These are phyloP conservation scores for Strobilomyces dryophilus DNA, from an alignment of 768 basidiomycete species.

Conservation along the genomic window DNA sequence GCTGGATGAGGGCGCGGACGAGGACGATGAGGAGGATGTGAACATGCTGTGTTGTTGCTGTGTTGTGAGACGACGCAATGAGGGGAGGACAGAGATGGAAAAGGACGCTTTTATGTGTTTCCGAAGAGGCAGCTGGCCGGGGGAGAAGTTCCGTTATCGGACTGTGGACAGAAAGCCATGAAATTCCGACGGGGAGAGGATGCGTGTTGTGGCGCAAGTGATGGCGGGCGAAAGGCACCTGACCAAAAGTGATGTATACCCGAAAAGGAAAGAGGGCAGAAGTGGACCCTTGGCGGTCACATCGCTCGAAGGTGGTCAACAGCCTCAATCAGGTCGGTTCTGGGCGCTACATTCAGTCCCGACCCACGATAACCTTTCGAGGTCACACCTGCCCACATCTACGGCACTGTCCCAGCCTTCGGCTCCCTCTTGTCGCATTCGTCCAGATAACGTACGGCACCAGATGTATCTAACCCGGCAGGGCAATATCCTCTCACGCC, in stretches of 20 bases:
- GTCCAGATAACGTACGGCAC: conserved; percentile 30
- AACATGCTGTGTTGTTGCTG: too few species aligned
- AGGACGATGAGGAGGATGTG: conserved; percentile 12
- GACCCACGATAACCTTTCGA: conserved; percentile 33
- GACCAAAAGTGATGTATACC: conserved; percentile 22
- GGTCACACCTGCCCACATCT: conserved; percentile 26
- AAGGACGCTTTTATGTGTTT: conserved; percentile 27
- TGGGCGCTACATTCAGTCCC: conserved; percentile 23
- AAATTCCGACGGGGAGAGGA: conserved; percentile 30
- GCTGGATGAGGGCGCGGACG: conserved; percentile 2
- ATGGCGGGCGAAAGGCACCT: conserved; percentile 33
- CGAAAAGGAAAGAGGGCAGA: conserved; percentile 16
- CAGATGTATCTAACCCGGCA: conserved; percentile 28
- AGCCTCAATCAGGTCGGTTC: conserved; percentile 19
- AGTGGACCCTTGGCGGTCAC: conserved; percentile 28
- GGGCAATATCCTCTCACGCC: conserved; percentile 30
- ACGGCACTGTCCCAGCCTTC: conserved; percentile 7
- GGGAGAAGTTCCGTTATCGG: conserved; percentile 35
- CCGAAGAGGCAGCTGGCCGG: conserved; percentile 23
- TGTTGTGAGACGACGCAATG: background rate
- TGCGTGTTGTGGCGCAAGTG: conserved; percentile 37
- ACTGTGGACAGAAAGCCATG: conserved; percentile 31
- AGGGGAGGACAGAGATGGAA: background rate
- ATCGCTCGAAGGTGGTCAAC: conserved; percentile 28
- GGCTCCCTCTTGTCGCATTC: conserved; percentile 16